Evolutionary conservation across 2,329 filamentous ascomycete species (phyloP).

Genomic region (Nothophoma quercina): DNA sequence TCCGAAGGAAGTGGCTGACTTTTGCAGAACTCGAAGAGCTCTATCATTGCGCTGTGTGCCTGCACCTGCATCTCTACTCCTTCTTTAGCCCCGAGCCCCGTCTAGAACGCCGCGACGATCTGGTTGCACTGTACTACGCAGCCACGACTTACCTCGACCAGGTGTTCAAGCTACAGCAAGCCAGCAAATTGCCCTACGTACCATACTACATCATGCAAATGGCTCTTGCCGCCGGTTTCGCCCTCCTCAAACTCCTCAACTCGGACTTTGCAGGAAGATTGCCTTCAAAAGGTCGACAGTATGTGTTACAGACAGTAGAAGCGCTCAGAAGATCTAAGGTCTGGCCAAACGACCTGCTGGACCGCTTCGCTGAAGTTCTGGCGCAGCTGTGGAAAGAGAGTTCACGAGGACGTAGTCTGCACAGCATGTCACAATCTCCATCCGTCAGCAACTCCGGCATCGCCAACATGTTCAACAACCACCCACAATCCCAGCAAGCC

Average conservation of each 20-base stretch:
- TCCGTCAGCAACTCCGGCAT: constrained; percentile 43
- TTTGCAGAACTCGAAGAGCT: constrained; percentile 59
- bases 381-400: constrained; percentile 82
- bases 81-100: constrained; percentile 82
- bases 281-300: constrained; percentile 69
- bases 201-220: constrained; percentile 85
- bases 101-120: constrained; percentile 65
- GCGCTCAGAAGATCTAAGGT: constrained; percentile 77
- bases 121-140: constrained; percentile 78
- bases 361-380: constrained; percentile 82
- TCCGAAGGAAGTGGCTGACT: constrained; percentile 52
- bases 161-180: constrained; percentile 60
- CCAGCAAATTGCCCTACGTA: constrained; percentile 69
- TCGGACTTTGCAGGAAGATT: constrained; percentile 73
- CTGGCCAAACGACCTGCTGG: constrained; percentile 78
- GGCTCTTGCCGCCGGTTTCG: constrained; percentile 81
- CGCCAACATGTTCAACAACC: constrained; percentile 44
- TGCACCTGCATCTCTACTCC: constrained; percentile 79
- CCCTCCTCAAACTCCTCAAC: constrained; percentile 77
- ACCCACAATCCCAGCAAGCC: constrained; percentile 31
- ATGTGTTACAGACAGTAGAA: constrained; percentile 75
- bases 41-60: constrained; percentile 74
- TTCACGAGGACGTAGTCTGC: constrained; percentile 46
- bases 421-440: constrained; percentile 49
- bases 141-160: constrained; percentile 72